phyloP scores from a whole-genome alignment of 2,329 filamentous ascomycete species.

The Hirsutella thompsonii region DNA sequence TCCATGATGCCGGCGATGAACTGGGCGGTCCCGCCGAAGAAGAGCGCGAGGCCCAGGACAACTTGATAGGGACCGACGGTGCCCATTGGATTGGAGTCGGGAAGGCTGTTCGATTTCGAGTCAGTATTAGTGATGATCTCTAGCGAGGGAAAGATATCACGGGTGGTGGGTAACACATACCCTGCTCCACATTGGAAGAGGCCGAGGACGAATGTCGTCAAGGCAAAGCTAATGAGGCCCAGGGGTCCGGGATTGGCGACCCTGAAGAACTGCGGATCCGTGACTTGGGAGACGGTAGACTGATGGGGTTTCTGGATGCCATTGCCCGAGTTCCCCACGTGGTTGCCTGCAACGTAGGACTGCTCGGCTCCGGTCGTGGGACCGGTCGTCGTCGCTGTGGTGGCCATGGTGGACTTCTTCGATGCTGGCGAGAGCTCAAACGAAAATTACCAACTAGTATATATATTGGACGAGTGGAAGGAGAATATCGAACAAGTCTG shows the following conservation, averaged over 20 bases:
- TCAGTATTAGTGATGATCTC: not conserved
- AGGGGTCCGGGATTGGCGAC: conserved; percentile 48
- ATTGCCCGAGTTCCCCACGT: not conserved
- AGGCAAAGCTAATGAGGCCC: conserved; percentile 49
- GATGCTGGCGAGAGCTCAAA: too few species aligned
- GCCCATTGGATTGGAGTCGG: conserved; percentile 18
- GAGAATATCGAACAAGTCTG: too few species aligned
- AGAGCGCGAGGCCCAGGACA: conserved; percentile 22
- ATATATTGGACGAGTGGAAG: too few species aligned
- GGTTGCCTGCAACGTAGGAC: conserved; percentile 3
- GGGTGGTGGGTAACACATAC: conserved; percentile 24
- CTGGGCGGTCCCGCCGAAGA: conserved; percentile 56
- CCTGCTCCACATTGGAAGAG: conserved; percentile 30
- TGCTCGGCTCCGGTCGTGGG: conserved; percentile 1
- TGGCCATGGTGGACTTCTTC: too few species aligned
- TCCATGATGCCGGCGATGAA: conserved; percentile 50
- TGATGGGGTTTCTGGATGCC: conserved; percentile 13
- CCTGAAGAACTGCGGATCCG: conserved; percentile 23
- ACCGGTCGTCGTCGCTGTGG: too few species aligned
- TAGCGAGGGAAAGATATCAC: not conserved
- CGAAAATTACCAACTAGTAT: too few species aligned
- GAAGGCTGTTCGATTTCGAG: conserved; percentile 13
- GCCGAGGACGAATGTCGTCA: conserved; percentile 49
- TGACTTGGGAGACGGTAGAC: conserved; percentile 21
- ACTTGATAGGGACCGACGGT: conserved; percentile 21